Evolutionary conservation across 78 protist genomes (phyloP).

Genomic region (Chrysochromulina tobinii): DNA sequence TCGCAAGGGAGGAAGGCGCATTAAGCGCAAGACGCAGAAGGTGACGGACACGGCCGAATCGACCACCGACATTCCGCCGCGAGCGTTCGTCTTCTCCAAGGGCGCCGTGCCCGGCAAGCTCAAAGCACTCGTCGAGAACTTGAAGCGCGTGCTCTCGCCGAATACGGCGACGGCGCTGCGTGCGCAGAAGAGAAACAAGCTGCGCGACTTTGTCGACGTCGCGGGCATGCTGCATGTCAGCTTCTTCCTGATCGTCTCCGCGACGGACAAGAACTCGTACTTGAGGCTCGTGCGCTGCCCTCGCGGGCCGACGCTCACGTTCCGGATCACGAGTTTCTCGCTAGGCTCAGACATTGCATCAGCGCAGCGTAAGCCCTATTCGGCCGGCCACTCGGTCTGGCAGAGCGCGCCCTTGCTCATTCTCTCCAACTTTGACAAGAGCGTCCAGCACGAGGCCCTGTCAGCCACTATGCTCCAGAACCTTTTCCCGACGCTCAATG

Average conservation of each 20-base stretch:
- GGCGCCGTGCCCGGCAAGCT: background rate
- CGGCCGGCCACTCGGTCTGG: background rate
- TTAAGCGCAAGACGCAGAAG: slow-evolving; percentile 24
- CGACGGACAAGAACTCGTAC: background rate
- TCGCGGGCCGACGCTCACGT: slow-evolving; percentile 28
- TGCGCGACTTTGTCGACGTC: background rate
- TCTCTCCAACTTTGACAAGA: background rate
- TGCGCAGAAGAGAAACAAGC: background rate
- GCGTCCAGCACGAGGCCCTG: background rate
- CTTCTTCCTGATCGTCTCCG: slow-evolving; percentile 7
- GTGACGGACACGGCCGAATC: background rate
- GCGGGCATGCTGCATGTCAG: background rate
- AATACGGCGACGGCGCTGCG: background rate
- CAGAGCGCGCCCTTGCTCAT: slow-evolving; percentile 4
- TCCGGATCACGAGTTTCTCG: background rate
- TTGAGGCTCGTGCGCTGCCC: background rate
- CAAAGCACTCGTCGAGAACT: slow-evolving; percentile 1
- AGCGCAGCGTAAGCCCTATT: background rate
- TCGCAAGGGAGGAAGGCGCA: background rate
- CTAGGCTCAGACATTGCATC: background rate
- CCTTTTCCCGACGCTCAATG: slow-evolving; percentile 25
- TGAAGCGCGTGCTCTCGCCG: slow-evolving; percentile 3
- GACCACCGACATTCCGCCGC: background rate
- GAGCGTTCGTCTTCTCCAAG: slow-evolving; percentile 30
- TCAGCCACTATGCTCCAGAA: background rate